Conservation (phyloP, 2,329 filamentous ascomycete genomes). For the Coleophoma cylindrospora region DNA sequence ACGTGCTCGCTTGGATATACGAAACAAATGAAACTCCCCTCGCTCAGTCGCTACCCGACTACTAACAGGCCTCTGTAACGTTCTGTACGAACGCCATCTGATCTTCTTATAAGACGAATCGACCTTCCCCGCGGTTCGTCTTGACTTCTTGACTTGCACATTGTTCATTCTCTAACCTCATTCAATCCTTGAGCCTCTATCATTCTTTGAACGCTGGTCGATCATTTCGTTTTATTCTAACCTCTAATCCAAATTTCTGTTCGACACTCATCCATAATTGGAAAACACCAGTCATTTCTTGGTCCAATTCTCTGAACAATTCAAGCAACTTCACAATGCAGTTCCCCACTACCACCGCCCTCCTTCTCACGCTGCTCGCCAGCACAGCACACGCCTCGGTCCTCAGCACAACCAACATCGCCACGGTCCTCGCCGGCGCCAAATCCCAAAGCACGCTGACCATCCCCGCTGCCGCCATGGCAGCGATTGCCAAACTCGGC, state of each 20-base stretch:
- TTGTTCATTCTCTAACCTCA: no score
- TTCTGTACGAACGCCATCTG: neutral
- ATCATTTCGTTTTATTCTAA: slow-evolving; percentile 4
- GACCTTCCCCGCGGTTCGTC: neutral
- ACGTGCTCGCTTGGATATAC: no score
- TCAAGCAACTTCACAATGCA: slow-evolving; percentile 6
- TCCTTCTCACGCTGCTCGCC: slow-evolving; percentile 5
- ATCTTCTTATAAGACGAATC: neutral
- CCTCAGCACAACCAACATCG: slow-evolving; percentile 14
- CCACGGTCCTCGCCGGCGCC: slow-evolving; percentile 13
- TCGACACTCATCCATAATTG: neutral
- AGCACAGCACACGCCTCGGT: slow-evolving; percentile 11
- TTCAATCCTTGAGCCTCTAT: neutral
- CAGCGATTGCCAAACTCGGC: slow-evolving; percentile 15
- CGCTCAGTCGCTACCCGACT: no score
- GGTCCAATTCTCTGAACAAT: neutral
- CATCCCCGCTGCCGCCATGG: slow-evolving; percentile 15
- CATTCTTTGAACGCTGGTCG: slow-evolving; percentile 9
- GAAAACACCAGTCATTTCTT: slow-evolving; percentile 5
- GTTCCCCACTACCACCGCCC: slow-evolving; percentile 3
- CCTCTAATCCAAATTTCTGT: slow-evolving; percentile 1
- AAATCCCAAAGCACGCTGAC: slow-evolving; percentile 11
- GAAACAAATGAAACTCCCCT: no score
- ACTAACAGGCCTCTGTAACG: neutral
- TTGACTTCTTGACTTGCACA: neutral